Evolutionary conservation across 768 basidiomycete species (phyloP).

Genomic region (Cyathus striatus): DNA sequence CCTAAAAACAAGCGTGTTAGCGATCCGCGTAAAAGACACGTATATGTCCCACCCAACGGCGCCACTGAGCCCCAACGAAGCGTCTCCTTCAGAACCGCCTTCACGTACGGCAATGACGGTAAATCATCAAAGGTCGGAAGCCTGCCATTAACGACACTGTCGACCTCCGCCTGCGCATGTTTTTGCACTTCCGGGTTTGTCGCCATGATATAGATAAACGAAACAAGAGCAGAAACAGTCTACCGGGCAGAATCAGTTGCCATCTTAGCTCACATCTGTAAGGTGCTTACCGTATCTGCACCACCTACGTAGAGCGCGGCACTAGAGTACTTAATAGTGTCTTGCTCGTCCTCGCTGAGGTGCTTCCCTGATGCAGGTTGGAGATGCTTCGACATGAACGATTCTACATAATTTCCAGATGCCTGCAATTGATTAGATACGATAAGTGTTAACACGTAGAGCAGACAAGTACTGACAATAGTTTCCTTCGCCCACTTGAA

Average conservation of each 20-base stretch:
- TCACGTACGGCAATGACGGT: slow-evolving; percentile 1
- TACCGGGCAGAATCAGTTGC: too few relatives aligned
- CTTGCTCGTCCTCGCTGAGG: neutral
- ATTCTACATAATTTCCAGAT: neutral
- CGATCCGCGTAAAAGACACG: too few relatives aligned
- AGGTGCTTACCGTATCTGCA: slow-evolving; percentile 8
- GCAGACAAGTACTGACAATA: slow-evolving; percentile 4
- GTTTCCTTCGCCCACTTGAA: slow-evolving; percentile 6
- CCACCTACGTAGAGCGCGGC: slow-evolving; percentile 5
- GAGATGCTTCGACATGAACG: slow-evolving; percentile 1
- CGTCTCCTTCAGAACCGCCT: slow-evolving; percentile 1
- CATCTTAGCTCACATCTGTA: neutral
- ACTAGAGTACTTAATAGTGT: neutral
- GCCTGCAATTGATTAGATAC: neutral
- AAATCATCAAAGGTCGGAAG: slow-evolving; percentile 5
- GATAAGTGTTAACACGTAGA: neutral
- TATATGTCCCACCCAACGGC: neutral
- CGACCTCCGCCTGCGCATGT: slow-evolving; percentile 2
- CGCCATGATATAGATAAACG: slow-evolving; percentile 3
- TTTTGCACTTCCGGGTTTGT: slow-evolving; percentile 5
- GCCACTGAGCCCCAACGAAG: slow-evolving; percentile 1
- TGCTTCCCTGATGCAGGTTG: neutral
- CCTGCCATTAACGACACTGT: neutral
- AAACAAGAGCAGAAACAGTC: neutral
- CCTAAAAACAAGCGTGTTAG: slow-evolving; percentile 2